A percentile compares a stretch with the other conserved stretches of the same genome.
Conservation (phyloP, 305 asterid genomes). For the Ajuga reptans region DNA sequence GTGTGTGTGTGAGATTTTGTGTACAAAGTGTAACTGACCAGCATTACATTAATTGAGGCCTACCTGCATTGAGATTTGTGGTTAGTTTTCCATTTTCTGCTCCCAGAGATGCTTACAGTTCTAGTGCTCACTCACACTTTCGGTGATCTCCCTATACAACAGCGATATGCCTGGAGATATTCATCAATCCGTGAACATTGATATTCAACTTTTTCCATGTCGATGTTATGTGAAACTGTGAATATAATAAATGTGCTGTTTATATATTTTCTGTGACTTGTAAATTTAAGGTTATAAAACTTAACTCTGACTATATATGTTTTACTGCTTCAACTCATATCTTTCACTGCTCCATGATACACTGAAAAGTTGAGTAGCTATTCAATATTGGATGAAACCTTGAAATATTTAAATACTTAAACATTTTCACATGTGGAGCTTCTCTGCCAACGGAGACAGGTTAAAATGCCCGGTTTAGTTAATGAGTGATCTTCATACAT, state of each 20-base stretch:
- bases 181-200: not conserved
- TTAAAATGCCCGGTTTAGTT: constrained; percentile 5
- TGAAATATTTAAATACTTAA: not conserved
- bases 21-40: not conserved
- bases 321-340: not conserved
- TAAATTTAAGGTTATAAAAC: not conserved
- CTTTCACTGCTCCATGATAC: not conserved
- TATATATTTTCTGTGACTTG: constrained; percentile 6
- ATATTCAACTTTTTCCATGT: not conserved
- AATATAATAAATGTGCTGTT: not conserved
- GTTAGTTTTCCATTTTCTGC: constrained; percentile 20
- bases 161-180: constrained; percentile 1
- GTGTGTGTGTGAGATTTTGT: not conserved
- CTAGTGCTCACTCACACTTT: not conserved
- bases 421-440: not conserved
- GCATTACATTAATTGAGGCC: constrained; percentile 26
- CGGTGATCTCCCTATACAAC: not conserved
- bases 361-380: constrained; percentile 10
- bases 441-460: constrained; percentile 8
- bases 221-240: not conserved
- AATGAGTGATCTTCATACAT: not conserved
- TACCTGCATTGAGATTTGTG: constrained; percentile 40
- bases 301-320: not conserved
- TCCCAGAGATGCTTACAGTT: not conserved
- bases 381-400: constrained; percentile 4